Evolutionary conservation across 148 eudicot genomes (phyloP), one percentile per base, ranked within the genome.

Genomic region (Rheum nobile): DNA sequence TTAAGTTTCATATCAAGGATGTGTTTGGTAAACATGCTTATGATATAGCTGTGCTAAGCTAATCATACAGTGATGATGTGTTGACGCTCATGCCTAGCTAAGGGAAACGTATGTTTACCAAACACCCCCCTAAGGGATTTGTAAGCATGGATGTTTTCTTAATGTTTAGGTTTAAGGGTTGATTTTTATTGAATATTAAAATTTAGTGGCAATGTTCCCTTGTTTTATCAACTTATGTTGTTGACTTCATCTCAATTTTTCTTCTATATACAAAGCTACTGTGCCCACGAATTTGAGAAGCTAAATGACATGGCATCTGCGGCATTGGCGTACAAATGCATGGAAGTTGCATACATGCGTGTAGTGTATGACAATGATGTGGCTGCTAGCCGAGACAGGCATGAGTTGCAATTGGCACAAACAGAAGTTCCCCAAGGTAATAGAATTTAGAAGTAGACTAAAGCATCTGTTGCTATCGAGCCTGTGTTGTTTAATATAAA

Each of bases 241-340:
- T 19, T 65, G 39, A 65, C 31, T 59, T 46, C 71, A 70, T 29
- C 17, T 43, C 22, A 41, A 2, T n/a, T 67, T 22, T 46, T 67
- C 72, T 50, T 35, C 29, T 82, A 55, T 77, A 29, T 55, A 29
- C 43, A 41, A 59, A 85, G 88, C 47, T 79, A 80, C 39, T 81
- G 86, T 75, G 86, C 86, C 31, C 81, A 29, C 73, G 88, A 85
- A 75, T 83, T 72, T 75, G 84, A 83, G 67, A 81, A 72, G 78
- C 75, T 67, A 71, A 72, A 79, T 69, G 81, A 85, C 74, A 70
- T 85, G 85, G 85, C 88, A 38, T 83, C 79, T 72, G 88, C 85
- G 35, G 80, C 88, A 78, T 70, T 85, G 82, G 88, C 85, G 10
- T 85, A 78, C 83, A 85, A 85, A 72, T 82, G 85, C 73, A 75